Evolutionary conservation across 2,329 filamentous ascomycete genomes (phyloP), one percentile per base, ranked within the genome.

Genomic region (Diaporthe ilicicola): DNA sequence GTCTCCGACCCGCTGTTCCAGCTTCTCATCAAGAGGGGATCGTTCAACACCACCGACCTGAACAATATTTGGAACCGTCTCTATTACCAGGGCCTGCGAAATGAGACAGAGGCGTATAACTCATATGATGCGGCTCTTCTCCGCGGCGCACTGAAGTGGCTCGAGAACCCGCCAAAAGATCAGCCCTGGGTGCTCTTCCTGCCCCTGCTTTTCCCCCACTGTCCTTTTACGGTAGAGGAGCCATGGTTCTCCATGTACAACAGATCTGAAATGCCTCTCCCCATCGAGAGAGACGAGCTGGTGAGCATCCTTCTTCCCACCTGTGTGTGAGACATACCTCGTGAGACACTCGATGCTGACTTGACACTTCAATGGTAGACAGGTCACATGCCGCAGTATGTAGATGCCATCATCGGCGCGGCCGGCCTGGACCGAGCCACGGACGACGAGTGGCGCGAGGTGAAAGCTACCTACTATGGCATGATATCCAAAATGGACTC

Each of bases 161-260:
- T 86, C 0, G 81, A 84, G 22, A 79, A 78, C 22, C 83, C 83
- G 0, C 84, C 84, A 0, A 68, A 67, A 0, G 79, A 82, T 61
- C 79, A 79, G 70, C 82, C 82, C 1, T 84, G 81, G 82, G 80
- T 84, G 0, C 71, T 85, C 0, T 84, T 83, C 67, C 76, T 85
- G 78, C 82, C 83, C 0, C 74, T 84, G 0, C 73, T 83, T 7
- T 84, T 85, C 71, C 82, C 84, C 0, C 82, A 86, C 72, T 84
- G 81, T n/a, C 84, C 83, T 0, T 86, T 86, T 44, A 78, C 82
- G 27, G 83, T 85, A 1, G 84, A 86, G 69, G 83, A 85, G 74
- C 84, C 84, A 0, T 85, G 81, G 67, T 85, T 85, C 69, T 82
- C 80, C 12, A 84, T 84, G 82, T 84, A 86, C 61, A 78, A 83